phyloP scores from a whole-genome alignment of 2,329 filamentous ascomycete species.

The Diaporthe sp. region DNA sequence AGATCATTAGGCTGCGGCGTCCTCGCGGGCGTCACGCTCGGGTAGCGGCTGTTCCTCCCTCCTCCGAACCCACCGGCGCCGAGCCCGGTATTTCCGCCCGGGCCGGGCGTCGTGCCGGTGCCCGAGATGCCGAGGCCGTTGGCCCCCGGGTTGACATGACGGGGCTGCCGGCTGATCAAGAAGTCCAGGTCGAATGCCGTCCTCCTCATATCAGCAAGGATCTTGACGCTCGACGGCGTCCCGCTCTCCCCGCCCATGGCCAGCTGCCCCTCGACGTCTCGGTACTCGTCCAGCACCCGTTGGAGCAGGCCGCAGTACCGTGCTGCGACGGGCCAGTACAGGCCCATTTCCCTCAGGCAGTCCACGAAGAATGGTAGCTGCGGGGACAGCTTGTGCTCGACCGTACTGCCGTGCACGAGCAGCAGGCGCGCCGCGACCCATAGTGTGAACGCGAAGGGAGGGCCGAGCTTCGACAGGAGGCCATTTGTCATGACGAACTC shows the following conservation, averaged over 20 bases:
- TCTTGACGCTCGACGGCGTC: conserved; percentile 86
- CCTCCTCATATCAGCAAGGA: conserved; percentile 90
- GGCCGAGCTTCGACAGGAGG: conserved; percentile 85
- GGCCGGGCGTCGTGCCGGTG: conserved; percentile 17
- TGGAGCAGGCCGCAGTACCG: conserved; percentile 85
- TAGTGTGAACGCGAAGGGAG: conserved; percentile 91
- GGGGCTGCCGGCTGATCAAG: conserved; percentile 86
- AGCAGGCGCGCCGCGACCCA: conserved; percentile 92
- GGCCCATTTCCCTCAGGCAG: conserved; percentile 83
- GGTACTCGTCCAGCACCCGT: conserved; percentile 88
- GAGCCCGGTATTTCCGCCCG: conserved; percentile 40
- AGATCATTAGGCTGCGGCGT: conserved; percentile 85
- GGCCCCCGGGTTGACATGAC: conserved; percentile 53
- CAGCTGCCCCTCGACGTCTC: conserved; percentile 81
- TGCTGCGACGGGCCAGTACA: conserved; percentile 87
- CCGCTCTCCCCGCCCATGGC: conserved; percentile 64
- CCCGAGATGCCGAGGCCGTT: conserved; percentile 36
- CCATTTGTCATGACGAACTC: conserved; percentile 83
- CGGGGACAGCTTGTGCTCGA: conserved; percentile 84
- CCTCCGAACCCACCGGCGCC: conserved; percentile 41
- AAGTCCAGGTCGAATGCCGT: conserved; percentile 93
- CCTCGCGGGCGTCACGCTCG: conserved; percentile 71
- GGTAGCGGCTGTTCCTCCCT: conserved; percentile 58
- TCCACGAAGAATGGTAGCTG: conserved; percentile 88
- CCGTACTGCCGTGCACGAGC: conserved; percentile 91